Conservation (phyloP, 192 early-diverging fungal genomes). For the Haplosporangium gracile region DNA sequence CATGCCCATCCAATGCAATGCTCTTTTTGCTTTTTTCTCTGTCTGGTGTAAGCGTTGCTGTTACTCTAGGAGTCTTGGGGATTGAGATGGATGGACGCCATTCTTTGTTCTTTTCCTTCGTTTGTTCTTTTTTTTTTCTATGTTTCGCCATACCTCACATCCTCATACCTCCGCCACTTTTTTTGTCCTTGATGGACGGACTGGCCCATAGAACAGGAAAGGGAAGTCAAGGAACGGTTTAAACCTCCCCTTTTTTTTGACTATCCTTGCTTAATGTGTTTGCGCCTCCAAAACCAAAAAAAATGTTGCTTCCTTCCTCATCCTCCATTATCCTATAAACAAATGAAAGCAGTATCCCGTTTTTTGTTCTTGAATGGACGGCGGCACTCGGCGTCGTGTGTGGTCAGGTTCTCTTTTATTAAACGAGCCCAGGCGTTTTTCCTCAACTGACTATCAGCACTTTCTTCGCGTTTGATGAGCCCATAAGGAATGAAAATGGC, state of each 20-base stretch:
- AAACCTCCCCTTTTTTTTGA: background rate
- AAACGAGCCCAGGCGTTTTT: background rate
- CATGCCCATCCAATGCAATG: background rate
- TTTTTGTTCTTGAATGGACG: background rate
- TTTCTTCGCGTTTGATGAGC: background rate
- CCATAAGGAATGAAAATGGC: background rate
- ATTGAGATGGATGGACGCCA: background rate
- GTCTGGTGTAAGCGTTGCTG: background rate
- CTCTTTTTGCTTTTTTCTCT: background rate
- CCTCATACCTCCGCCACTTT: background rate
- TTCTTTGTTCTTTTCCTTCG: background rate
- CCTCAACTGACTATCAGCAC: background rate
- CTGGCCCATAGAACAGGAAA: background rate
- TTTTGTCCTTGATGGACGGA: background rate
- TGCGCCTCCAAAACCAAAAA: background rate
- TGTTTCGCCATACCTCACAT: background rate
- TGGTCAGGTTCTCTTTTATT: no score
- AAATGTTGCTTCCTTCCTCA: background rate
- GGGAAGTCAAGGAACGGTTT: background rate
- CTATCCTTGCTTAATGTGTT: background rate
- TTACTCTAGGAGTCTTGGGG: background rate
- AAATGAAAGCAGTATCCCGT: background rate
- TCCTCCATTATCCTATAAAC: background rate
- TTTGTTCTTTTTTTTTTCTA: background rate
- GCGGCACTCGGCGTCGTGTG: no score